Evolutionary conservation across 768 basidiomycete genomes (phyloP).

Genomic region (Rickenella mellea): DNA sequence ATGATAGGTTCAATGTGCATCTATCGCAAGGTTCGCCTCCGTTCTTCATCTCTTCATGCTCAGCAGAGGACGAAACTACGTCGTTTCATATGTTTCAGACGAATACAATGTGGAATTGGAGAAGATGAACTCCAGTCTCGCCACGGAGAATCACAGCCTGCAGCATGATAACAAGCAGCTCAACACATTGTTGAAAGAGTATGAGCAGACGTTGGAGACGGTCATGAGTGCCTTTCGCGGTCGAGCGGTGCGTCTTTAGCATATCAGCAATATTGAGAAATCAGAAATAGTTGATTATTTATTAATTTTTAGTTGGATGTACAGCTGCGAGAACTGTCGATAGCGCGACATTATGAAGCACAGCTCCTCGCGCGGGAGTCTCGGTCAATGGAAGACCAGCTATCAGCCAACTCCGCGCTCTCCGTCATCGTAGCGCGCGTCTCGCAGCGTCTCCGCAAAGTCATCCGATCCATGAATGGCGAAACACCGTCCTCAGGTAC

Average conservation of each 20-base stretch:
- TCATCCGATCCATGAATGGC: conserved; percentile 61
- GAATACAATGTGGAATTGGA: conserved; percentile 86
- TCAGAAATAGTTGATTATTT: not conserved
- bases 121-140: conserved; percentile 72
- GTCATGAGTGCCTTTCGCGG: conserved; percentile 90
- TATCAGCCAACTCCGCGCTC: conserved; percentile 53
- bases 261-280: not conserved
- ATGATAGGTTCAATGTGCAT: conserved; percentile 74
- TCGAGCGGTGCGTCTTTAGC: conserved; percentile 61
- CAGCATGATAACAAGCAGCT: conserved; percentile 96
- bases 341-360: conserved; percentile 87
- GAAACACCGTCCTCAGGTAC: no score
- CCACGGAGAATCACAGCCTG: conserved; percentile 73
- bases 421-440: conserved; percentile 63
- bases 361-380: conserved; percentile 72
- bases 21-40: conserved; percentile 60
- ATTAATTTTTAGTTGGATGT: conserved; percentile 61
- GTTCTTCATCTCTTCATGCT: conserved; percentile 1
- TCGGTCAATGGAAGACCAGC: conserved; percentile 46
- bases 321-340: conserved; percentile 82
- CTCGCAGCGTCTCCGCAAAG: conserved; percentile 57
- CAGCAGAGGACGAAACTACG: not conserved
- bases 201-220: conserved; percentile 90
- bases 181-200: conserved; percentile 84
- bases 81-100: conserved; percentile 38